Evolutionary conservation across 495 filamentous ascomycete genomes (phyloP).

Genomic region (Tuber brumale): DNA sequence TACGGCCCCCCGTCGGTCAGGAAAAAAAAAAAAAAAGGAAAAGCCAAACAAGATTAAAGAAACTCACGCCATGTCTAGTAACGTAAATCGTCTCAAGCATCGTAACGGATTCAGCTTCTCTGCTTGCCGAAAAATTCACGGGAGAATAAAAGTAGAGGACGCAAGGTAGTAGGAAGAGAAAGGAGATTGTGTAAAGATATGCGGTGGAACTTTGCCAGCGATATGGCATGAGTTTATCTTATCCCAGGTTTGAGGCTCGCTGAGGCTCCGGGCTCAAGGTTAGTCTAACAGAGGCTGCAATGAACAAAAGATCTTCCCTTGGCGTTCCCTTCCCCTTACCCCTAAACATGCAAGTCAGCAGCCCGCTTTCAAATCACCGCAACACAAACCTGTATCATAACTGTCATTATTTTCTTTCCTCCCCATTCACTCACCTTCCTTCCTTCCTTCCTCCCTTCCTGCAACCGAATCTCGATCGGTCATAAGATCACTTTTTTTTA

Average conservation of each 20-base stretch:
- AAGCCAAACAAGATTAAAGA: background rate
- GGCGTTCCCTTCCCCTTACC: background rate
- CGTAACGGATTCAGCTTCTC: background rate
- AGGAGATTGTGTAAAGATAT: background rate
- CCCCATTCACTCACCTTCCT: background rate
- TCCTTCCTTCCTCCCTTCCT: background rate
- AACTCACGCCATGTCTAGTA: constrained; percentile 74
- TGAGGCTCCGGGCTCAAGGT: background rate
- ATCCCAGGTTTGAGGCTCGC: no score
- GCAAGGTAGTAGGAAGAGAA: background rate
- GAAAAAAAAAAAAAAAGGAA: background rate
- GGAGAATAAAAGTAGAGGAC: background rate
- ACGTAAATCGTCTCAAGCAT: constrained; percentile 75
- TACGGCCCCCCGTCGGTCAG: constrained; percentile 41
- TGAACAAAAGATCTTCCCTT: background rate
- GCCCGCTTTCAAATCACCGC: background rate
- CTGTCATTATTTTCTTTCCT: no score
- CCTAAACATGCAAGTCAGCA: background rate
- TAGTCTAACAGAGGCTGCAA: no score
- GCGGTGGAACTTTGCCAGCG: background rate
- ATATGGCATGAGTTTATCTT: background rate
- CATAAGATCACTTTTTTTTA: background rate
- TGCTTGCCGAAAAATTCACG: background rate
- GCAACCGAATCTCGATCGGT: background rate
- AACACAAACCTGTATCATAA: background rate